Evolutionary conservation across 1,139 yeast genomes (phyloP).

Genomic region (Pneumocystis murina): DNA sequence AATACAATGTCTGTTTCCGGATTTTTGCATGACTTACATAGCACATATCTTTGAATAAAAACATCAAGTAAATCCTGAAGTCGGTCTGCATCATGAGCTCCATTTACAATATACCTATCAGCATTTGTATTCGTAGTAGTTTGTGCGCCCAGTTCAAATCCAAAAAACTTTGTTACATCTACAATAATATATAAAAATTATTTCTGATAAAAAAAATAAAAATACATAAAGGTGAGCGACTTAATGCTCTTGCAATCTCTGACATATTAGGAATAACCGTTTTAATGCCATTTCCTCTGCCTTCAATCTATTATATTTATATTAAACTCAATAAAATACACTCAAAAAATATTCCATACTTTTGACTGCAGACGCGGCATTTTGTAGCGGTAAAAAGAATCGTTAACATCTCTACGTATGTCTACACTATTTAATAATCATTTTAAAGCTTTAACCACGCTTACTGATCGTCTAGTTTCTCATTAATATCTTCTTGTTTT

Average conservation of each 20-base stretch:
- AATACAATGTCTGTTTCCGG: constrained; percentile 84
- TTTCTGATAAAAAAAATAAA: constrained; percentile 19
- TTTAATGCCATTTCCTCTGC: constrained; percentile 98
- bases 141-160: constrained; percentile 95
- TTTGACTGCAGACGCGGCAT: constrained; percentile 97
- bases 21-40: constrained; percentile 89
- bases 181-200: not conserved
- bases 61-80: constrained; percentile 91
- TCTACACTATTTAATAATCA: constrained; percentile 19
- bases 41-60: constrained; percentile 78
- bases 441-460: too few species aligned
- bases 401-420: constrained; percentile 93
- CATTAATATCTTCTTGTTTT: not conserved
- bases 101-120: constrained; percentile 85
- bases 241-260: constrained; percentile 88
- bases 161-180: constrained; percentile 72
- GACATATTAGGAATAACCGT: constrained; percentile 81
- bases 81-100: constrained; percentile 81
- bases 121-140: constrained; percentile 63
- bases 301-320: constrained; percentile 44
- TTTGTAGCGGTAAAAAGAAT: constrained; percentile 97
- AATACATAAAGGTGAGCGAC: constrained; percentile 65
- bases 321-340: not conserved
- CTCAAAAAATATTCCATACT: not conserved
- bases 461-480: not conserved